Evolutionary conservation across 345 rosid species (phyloP).

Genomic region (Linum tenue): DNA sequence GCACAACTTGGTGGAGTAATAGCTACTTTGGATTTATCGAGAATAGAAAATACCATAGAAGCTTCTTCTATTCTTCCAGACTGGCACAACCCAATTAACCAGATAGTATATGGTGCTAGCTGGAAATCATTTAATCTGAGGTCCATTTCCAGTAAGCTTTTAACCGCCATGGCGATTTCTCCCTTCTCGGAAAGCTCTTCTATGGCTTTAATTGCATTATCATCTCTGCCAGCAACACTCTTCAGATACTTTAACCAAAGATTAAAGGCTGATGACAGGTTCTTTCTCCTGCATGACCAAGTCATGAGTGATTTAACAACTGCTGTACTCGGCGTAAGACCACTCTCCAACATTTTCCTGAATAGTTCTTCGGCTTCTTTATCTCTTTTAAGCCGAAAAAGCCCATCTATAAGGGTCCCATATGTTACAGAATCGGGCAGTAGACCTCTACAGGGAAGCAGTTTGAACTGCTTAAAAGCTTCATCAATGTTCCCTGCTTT

Average conservation of each 20-base stretch:
- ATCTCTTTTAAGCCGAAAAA: constrained; percentile 45
- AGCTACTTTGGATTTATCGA: constrained; percentile 37
- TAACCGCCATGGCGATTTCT: constrained; percentile 51
- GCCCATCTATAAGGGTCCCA: constrained; percentile 71
- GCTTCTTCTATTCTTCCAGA: constrained; percentile 54
- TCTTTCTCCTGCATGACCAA: constrained; percentile 65
- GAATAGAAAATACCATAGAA: constrained; percentile 46
- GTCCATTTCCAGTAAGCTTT: constrained; percentile 47
- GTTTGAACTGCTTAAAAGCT: constrained; percentile 59
- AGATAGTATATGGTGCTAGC: constrained; percentile 59
- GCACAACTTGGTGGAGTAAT: constrained; percentile 75
- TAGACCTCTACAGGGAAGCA: constrained; percentile 54
- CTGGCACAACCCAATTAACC: constrained; percentile 66
- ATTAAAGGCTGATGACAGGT: constrained; percentile 44
- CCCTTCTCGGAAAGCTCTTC: constrained; percentile 52
- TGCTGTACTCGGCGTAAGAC: constrained; percentile 33
- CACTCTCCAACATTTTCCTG: constrained; percentile 44
- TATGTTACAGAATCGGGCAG: constrained; percentile 68
- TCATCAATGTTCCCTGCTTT: constrained; percentile 42
- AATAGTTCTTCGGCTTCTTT: constrained; percentile 51
- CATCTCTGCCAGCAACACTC: constrained; percentile 31
- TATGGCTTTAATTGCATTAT: constrained; percentile 27
- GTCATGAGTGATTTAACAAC: constrained; percentile 61
- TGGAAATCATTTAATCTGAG: constrained; percentile 34
- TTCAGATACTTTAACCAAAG: constrained; percentile 71